A percentile compares a stretch with the other conserved stretches of the same genome.
phyloP scores from a whole-genome alignment of 2,329 filamentous ascomycete genomes.

The Stenocarpella maydis region DNA sequence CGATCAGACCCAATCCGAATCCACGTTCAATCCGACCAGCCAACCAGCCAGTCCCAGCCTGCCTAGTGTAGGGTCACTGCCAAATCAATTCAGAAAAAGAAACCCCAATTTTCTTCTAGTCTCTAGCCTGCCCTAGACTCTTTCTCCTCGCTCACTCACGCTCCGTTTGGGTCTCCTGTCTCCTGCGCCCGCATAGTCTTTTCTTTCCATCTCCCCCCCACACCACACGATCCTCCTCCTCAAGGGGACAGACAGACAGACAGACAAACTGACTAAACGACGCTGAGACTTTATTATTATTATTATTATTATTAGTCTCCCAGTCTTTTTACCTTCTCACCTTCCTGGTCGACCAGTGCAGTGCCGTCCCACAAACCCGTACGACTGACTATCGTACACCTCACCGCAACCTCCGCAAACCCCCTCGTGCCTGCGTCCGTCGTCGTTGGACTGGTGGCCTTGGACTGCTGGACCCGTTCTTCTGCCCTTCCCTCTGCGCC shows the following conservation, averaged over 20 bases:
- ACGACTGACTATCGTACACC: slow-evolving; percentile 14
- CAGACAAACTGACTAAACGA: too few relatives aligned
- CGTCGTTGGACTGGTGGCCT: neutral
- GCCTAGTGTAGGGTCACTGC: slow-evolving; percentile 5
- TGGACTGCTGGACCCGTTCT: neutral
- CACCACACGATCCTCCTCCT: slow-evolving; percentile 12
- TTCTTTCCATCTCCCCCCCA: neutral
- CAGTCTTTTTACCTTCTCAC: slow-evolving; percentile 16
- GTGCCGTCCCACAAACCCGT: slow-evolving; percentile 15
- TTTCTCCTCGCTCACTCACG: slow-evolving; percentile 27
- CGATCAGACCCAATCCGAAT: slow-evolving; percentile 9
- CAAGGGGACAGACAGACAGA: slow-evolving; percentile 4
- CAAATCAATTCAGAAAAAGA: slow-evolving; percentile 22
- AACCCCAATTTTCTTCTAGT: slow-evolving; percentile 14
- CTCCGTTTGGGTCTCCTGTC: slow-evolving; percentile 14
- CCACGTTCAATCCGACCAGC: neutral
- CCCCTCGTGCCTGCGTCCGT: neutral
- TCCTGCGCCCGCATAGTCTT: slow-evolving; percentile 19
- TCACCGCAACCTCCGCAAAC: slow-evolving; percentile 22
- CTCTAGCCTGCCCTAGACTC: slow-evolving; percentile 28
- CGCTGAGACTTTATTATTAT: neutral
- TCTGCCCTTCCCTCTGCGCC: neutral
- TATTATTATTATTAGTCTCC: slow-evolving; percentile 20
- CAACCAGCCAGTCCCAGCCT: slow-evolving; percentile 4
- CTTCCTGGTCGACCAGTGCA: slow-evolving; percentile 14